Evolutionary conservation across 257 asterid species (phyloP).

Genomic region (Cynanchum wilfordii): DNA sequence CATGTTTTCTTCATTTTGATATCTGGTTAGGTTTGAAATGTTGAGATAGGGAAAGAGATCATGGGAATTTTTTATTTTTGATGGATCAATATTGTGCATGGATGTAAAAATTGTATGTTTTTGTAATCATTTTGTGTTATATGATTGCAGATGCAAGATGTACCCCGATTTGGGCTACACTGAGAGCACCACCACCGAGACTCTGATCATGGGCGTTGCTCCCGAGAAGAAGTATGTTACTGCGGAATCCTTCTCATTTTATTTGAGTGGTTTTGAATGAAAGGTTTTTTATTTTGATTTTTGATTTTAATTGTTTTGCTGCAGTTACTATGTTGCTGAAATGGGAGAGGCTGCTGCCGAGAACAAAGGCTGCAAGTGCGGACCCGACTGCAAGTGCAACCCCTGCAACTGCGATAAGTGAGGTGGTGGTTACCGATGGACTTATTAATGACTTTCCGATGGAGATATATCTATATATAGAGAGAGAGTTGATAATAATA

Average conservation of each 20-base stretch:
- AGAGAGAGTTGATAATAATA: background rate
- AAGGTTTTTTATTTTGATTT: background rate
- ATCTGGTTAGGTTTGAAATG: background rate
- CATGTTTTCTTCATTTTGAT: background rate
- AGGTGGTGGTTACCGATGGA: conserved; percentile 24
- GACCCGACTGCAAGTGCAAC: conserved; percentile 68
- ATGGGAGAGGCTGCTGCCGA: conserved; percentile 39
- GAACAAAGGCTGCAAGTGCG: conserved; percentile 85
- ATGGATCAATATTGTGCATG: background rate
- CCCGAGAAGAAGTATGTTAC: conserved; percentile 48
- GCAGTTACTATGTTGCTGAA: conserved; percentile 46
- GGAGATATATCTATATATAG: background rate
- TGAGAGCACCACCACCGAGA: conserved; percentile 39
- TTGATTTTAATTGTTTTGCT: conserved; percentile 10
- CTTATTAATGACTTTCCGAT: background rate
- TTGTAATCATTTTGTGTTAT: background rate
- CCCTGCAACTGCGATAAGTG: conserved; percentile 91
- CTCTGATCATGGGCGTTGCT: conserved; percentile 61
- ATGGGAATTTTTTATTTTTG: background rate
- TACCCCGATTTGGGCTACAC: conserved; percentile 44
- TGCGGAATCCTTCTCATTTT: background rate
- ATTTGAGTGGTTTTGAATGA: background rate
- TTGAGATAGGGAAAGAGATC: background rate
- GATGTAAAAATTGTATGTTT: background rate
- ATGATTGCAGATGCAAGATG: conserved; percentile 55